A percentile compares a stretch with the other conserved stretches of the same genome.
Conservation (phyloP, 768 basidiomycete genomes). For the Serpula lacrymans region DNA sequence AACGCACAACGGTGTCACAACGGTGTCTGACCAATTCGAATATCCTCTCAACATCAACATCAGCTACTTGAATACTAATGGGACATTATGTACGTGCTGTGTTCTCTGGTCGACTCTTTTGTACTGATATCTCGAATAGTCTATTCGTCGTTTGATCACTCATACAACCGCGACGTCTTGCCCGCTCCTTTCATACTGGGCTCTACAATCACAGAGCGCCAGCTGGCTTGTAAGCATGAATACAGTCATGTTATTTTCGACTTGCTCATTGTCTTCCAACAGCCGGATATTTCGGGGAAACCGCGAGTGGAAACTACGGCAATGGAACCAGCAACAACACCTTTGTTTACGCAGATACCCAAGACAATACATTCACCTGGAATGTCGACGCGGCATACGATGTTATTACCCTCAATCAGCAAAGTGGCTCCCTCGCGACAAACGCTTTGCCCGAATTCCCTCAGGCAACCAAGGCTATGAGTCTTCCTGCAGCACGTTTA, state of each 20-base stretch:
- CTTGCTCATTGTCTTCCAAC: neutral
- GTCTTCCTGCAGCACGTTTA: constrained; percentile 24
- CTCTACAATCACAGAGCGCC: constrained; percentile 56
- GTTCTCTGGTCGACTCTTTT: constrained; percentile 4
- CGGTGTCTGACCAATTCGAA: constrained; percentile 47
- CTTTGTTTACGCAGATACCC: constrained; percentile 55
- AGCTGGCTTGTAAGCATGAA: constrained; percentile 48
- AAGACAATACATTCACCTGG: constrained; percentile 61
- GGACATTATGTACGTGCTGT: constrained; percentile 18
- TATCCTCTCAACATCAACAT: constrained; percentile 51
- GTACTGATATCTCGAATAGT: constrained; percentile 31
- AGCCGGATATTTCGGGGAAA: constrained; percentile 51
- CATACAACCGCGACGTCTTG: constrained; percentile 55
- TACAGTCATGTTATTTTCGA: constrained; percentile 1
- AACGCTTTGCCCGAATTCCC: constrained; percentile 8
- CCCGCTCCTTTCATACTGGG: constrained; percentile 58
- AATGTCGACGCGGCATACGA: constrained; percentile 58
- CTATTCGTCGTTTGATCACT: constrained; percentile 58
- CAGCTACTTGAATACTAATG: constrained; percentile 27
- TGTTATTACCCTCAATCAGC: constrained; percentile 56
- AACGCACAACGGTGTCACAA: constrained; percentile 42
- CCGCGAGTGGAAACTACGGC: constrained; percentile 48
- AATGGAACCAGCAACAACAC: constrained; percentile 72
- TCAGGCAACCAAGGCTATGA: neutral
- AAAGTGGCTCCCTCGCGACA: constrained; percentile 48